Evolutionary conservation across 2,329 filamentous ascomycete genomes (phyloP), one percentile per base, ranked within the genome.

Genomic region (Verticillium zaregamsianum): DNA sequence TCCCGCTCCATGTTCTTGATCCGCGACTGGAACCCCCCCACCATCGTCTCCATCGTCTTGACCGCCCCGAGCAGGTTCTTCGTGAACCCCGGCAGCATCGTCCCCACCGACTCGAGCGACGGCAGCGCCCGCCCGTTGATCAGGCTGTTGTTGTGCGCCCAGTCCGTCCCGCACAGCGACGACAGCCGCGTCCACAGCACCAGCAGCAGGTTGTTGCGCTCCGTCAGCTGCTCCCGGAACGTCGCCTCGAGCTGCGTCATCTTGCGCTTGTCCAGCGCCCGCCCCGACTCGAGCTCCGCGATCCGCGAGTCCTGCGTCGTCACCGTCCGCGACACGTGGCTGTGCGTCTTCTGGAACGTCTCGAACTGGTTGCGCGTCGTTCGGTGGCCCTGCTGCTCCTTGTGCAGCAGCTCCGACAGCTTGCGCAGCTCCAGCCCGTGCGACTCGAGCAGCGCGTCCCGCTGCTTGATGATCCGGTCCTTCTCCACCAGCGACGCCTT

Each of bases 131-230:
- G 91, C 23, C 93, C 92, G 69, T 95, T 94, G 71, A 98, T 91
- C 28, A 97, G 86, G 61, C 90, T 90, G 74, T 98, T 93, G 69
- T 90, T 88, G 73, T 97, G 91, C 5, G 91, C 87, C 94, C 95
- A 99, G 71, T 98, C 95, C 0, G 87, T 85, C 12, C 95, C 95
- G 69, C 95, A 98, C 54, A 98, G 83, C 0, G 86, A 83, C 3
- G 92, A 93, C 9, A 99, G 83, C 55, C 91, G 86, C 65, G 94
- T 94, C 95, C 95, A 99, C 5, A 98, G 80, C n/a, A 87, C 84
- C 25, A 97, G 85, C 20, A 98, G 83, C 59, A 99, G 81, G 63
- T 91, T 90, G 76, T 98, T 97, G 61, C 95, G 89, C 76, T 98
- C 95, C 54, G 84, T 85, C 45, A 98, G 83, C 76, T 98, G 93